Percentiles rank a stretch among this genome's conserved stretches.
phyloP scores from a whole-genome alignment of 73 alveolate species.

The Urostyla sp. region DNA sequence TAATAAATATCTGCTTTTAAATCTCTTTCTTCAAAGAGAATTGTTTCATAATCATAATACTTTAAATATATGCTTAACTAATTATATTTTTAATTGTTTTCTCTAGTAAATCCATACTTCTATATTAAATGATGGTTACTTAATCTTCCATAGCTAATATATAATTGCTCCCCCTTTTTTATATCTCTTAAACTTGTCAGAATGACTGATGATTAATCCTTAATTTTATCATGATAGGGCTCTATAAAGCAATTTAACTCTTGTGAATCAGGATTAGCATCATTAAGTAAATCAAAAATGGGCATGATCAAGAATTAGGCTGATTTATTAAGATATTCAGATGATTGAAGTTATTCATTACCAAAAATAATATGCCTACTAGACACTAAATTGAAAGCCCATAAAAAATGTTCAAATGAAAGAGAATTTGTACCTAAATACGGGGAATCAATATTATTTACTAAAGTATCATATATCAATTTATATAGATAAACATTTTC shows the following conservation, averaged over 20 bases:
- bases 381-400: constrained; percentile 46
- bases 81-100: constrained; percentile 17
- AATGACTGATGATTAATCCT: constrained; percentile 3
- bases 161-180: constrained; percentile 29
- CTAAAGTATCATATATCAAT: not conserved
- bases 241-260: no score
- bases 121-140: constrained; percentile 37
- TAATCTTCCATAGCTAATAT: constrained; percentile 19
- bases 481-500: not conserved
- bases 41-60: not conserved
- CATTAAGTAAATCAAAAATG: constrained; percentile 18
- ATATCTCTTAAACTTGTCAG: constrained; percentile 22
- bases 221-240: constrained; percentile 36
- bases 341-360: constrained; percentile 1
- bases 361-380: constrained; percentile 31
- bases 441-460: constrained; percentile 8
- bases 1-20: not conserved
- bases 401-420: constrained; percentile 20
- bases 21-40: not conserved
- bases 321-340: no score
- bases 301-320: constrained; percentile 28
- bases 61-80: not conserved
- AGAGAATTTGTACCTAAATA: constrained; percentile 18
- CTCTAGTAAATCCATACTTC: constrained; percentile 41
- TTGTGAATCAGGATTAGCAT: no score